These are phyloP conservation scores for Epichloe hybrida DNA, from an alignment of 2,329 filamentous ascomycete species.

Conservation along the genomic window DNA sequence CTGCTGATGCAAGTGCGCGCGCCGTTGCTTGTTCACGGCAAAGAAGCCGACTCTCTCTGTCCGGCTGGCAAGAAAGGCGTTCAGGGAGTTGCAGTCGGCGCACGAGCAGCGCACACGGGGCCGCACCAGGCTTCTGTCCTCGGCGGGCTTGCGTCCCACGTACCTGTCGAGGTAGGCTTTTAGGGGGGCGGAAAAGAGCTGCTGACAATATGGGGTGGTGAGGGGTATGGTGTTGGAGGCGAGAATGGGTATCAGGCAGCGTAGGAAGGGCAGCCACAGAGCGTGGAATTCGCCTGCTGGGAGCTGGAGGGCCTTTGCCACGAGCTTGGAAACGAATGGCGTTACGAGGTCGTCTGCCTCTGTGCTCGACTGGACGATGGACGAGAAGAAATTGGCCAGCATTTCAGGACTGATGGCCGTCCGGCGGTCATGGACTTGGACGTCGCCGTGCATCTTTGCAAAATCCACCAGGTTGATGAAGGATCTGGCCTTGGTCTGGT, in stretches of 20 bases:
- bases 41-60: not conserved
- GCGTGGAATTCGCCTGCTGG: conserved; percentile 7
- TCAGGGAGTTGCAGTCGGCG: conserved; percentile 12
- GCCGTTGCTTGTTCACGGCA: not conserved
- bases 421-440: not conserved
- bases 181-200: conserved; percentile 12
- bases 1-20: conserved; percentile 11
- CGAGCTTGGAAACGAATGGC: conserved; percentile 10
- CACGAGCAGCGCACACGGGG: conserved; percentile 11
- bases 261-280: conserved; percentile 20
- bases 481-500: conserved; percentile 1
- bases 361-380: conserved; percentile 6
- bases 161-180: conserved; percentile 11
- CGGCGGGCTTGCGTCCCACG: conserved; percentile 10
- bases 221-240: conserved; percentile 4
- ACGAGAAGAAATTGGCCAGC: conserved; percentile 6
- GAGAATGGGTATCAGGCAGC: conserved; percentile 8
- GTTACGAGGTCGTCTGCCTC: conserved; percentile 8
- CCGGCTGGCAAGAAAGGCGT: conserved; percentile 13
- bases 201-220: conserved; percentile 9
- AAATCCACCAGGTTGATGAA: conserved; percentile 6
- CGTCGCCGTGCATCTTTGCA: not conserved
- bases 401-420: not conserved
- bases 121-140: conserved; percentile 1
- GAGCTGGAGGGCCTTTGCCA: conserved; percentile 7